Percentiles rank a stretch among this genome's conserved stretches.
These are phyloP conservation scores for Kalanchoe fedtschenkoi DNA, from an alignment of 164 flowering plant genomes.

Conservation along the genomic window DNA sequence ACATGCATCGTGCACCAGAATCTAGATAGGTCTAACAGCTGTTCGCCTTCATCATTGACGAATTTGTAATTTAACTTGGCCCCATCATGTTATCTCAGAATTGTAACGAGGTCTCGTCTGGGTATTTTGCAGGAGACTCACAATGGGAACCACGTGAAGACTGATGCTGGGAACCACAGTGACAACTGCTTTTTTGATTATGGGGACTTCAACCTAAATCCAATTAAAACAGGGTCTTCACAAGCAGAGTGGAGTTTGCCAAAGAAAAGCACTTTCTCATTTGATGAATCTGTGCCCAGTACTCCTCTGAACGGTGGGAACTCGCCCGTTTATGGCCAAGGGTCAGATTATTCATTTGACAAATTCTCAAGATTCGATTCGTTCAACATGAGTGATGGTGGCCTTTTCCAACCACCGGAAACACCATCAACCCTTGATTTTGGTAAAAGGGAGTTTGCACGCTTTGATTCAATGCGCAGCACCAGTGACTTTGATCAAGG, in stretches of 20 bases:
- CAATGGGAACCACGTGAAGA: slow-evolving; percentile 20
- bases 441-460: slow-evolving; percentile 11
- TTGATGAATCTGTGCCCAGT: slow-evolving; percentile 33
- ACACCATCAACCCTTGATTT: slow-evolving; percentile 12
- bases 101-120: not conserved
- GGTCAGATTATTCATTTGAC: slow-evolving; percentile 32
- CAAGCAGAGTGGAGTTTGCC: slow-evolving; percentile 12
- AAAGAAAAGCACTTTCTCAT: slow-evolving; percentile 22
- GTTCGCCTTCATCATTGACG: not conserved
- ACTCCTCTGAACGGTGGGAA: slow-evolving; percentile 18
- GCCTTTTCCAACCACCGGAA: slow-evolving; percentile 7
- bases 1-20: too few species aligned
- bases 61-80: not conserved
- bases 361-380: slow-evolving; percentile 47
- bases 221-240: slow-evolving; percentile 35
- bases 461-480: slow-evolving; percentile 36
- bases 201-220: slow-evolving; percentile 33
- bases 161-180: slow-evolving; percentile 18
- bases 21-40: too few species aligned
- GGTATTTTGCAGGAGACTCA: slow-evolving; percentile 28
- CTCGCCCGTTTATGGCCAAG: slow-evolving; percentile 23
- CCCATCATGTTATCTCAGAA: not conserved
- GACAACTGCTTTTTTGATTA: slow-evolving; percentile 28
- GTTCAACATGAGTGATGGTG: slow-evolving; percentile 21
- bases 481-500: slow-evolving; percentile 23